phyloP scores from a whole-genome alignment of 371 early-diverging fungal species.

The Umbelopsis sp. region DNA sequence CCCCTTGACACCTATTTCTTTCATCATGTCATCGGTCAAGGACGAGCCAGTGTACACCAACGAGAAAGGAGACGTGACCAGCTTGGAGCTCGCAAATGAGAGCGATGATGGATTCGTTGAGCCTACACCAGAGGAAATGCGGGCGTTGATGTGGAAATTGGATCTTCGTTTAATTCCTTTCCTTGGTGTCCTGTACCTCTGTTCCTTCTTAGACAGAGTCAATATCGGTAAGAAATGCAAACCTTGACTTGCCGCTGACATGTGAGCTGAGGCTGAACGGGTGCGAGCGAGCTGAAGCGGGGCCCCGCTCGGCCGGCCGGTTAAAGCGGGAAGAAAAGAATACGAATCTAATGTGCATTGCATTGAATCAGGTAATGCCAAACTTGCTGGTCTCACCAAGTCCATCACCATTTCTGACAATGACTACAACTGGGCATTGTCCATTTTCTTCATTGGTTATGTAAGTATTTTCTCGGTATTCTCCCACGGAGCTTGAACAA shows the following conservation, averaged over 20 bases:
- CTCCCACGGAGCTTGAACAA: neutral
- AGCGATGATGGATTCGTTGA: conserved; percentile 17
- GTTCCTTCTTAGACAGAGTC: conserved; percentile 56
- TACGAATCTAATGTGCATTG: neutral
- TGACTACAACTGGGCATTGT: conserved; percentile 61
- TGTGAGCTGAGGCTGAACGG: neutral
- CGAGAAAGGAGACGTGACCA: neutral
- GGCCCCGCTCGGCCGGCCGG: no score
- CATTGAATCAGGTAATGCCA: conserved; percentile 51
- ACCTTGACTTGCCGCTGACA: neutral
- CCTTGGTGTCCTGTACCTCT: conserved; percentile 53
- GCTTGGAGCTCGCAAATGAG: neutral
- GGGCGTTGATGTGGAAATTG: conserved; percentile 42
- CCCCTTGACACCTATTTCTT: neutral
- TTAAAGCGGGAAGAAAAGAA: no score
- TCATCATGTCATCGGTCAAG: neutral
- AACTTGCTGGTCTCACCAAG: conserved; percentile 51
- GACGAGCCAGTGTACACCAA: neutral
- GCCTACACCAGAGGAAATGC: conserved; percentile 30
- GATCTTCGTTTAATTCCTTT: conserved; percentile 49
- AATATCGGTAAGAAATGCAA: conserved; percentile 46
- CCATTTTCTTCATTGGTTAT: conserved; percentile 69
- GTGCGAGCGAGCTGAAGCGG: no score
- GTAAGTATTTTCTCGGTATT: conserved; percentile 24
- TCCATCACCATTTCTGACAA: conserved; percentile 46